phyloP scores from a whole-genome alignment of 2,329 filamentous ascomycete species.

The Curvularia sp. region DNA sequence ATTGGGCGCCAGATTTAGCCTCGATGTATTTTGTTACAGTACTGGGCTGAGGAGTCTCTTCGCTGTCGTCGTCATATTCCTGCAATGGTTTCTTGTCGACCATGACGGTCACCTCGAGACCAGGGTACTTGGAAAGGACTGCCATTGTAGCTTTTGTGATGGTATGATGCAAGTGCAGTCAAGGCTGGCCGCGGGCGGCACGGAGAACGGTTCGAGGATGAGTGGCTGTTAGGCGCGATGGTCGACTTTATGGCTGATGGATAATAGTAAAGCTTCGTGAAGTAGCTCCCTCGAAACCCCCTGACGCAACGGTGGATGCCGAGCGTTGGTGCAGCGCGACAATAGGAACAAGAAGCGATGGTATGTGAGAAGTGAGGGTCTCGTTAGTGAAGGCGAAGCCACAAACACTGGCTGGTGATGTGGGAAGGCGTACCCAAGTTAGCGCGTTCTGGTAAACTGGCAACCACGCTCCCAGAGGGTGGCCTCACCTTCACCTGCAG shows the following conservation, averaged over 20 bases:
- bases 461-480: not conserved
- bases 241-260: not conserved
- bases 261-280: not conserved
- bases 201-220: not conserved
- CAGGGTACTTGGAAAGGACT: conserved; percentile 1
- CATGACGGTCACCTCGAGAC: conserved; percentile 15
- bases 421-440: not conserved
- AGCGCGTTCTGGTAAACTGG: not conserved
- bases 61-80: conserved; percentile 20
- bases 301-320: too few relatives aligned
- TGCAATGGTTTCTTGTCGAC: conserved; percentile 10
- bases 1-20: conserved; percentile 8
- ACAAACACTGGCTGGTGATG: not conserved
- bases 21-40: conserved; percentile 18
- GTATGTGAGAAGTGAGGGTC: not conserved
- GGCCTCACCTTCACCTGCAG: not conserved
- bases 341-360: too few relatives aligned
- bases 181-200: too few relatives aligned
- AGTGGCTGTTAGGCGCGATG: too few relatives aligned
- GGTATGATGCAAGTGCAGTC: not conserved
- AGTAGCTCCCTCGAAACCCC: too few relatives aligned
- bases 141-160: conserved; percentile 18
- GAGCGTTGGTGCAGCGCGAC: too few relatives aligned
- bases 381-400: not conserved
- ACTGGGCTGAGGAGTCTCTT: not conserved